Evolutionary conservation across 2,329 filamentous ascomycete genomes (phyloP), one percentile per base, ranked within the genome.

Genomic region (Aplosporella prunicola): DNA sequence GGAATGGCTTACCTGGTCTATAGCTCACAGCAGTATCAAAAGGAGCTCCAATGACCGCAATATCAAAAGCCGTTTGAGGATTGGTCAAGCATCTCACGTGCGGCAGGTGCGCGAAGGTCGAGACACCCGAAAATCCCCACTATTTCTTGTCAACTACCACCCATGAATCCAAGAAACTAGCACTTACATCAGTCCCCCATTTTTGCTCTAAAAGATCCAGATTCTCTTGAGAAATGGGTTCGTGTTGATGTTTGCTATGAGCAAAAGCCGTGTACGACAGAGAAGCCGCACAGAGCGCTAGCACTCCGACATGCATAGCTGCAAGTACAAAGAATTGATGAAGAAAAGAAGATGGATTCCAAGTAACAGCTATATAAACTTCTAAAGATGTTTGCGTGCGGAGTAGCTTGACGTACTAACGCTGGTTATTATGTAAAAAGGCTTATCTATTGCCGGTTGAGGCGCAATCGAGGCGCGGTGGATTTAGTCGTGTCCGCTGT

Each of bases 61-160:
- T 68, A 40, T 71, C 67, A 43, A 60, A 69, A 13, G 48, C 43
- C 9, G 48, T 54, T 20, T 58, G 49, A 15, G 67, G 67, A 34
- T 64, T 50, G n/a, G 62, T 67, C 32, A 71, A 55, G 50, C 67
- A 71, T 17, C 62, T 56, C 4, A 55, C 58, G 46, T 70, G 64
- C 10, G 62, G 63, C 6, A 71, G 53, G 49, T 70, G 67, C 17
- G 67, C 67, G 43, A 60, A 63, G 10, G 59, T 62, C 9, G 78
- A 77, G 45, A 91, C 82, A 42, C 84, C 84, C 18, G 73, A 71
- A 56, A 85, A 91, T 1, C 68, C 69, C 75, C 75, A 74, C 70
- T 74, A 29, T 13, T 14, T 20, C n/a, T 56, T 5, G 51, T 57
- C 25, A 39, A 38, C 31, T 30, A 41, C 49, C 34, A 49, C 28